Evolutionary conservation across 129 eudicot species (phyloP).

Genomic region (Ambrosia artemisiifolia): DNA sequence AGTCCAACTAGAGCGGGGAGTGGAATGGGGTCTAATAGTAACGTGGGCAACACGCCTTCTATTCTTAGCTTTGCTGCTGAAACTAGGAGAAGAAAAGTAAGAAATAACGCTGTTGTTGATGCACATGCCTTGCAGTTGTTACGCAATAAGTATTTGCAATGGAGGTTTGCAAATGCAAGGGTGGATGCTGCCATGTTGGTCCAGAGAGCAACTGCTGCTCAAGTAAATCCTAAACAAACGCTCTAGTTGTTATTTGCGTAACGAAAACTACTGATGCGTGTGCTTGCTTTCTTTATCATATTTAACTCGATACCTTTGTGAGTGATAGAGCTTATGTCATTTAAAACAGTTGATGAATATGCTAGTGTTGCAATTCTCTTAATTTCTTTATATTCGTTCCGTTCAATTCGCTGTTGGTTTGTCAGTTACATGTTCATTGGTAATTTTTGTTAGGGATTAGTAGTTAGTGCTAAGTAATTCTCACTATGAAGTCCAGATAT

Average conservation of each 20-base stretch:
- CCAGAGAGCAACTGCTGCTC: slow-evolving; percentile 50
- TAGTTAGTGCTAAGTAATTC: too few species aligned
- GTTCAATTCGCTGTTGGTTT: slow-evolving; percentile 11
- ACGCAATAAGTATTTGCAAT: slow-evolving; percentile 69
- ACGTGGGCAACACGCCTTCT: slow-evolving; percentile 41
- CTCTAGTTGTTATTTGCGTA: neutral
- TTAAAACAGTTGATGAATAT: neutral
- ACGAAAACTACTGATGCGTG: slow-evolving; percentile 5
- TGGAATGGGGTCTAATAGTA: slow-evolving; percentile 31
- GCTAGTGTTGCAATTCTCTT: neutral
- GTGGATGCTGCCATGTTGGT: slow-evolving; percentile 57
- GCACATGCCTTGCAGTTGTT: slow-evolving; percentile 67
- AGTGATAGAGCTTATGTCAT: slow-evolving; percentile 1
- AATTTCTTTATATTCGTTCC: neutral
- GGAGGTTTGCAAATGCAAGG: slow-evolving; percentile 83
- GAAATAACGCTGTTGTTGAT: slow-evolving; percentile 60
- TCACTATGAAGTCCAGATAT: neutral
- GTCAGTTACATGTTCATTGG: slow-evolving; percentile 5
- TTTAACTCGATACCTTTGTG: slow-evolving; percentile 10
- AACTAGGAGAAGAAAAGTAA: slow-evolving; percentile 69
- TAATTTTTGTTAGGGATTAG: neutral
- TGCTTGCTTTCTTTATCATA: slow-evolving; percentile 12
- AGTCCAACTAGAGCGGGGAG: slow-evolving; percentile 55
- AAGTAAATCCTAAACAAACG: slow-evolving; percentile 42
- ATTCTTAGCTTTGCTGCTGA: slow-evolving; percentile 66